These are phyloP conservation scores for Rhynchospora tenuis DNA, from an alignment of 176 grass and related monocot species.

Conservation along the genomic window DNA sequence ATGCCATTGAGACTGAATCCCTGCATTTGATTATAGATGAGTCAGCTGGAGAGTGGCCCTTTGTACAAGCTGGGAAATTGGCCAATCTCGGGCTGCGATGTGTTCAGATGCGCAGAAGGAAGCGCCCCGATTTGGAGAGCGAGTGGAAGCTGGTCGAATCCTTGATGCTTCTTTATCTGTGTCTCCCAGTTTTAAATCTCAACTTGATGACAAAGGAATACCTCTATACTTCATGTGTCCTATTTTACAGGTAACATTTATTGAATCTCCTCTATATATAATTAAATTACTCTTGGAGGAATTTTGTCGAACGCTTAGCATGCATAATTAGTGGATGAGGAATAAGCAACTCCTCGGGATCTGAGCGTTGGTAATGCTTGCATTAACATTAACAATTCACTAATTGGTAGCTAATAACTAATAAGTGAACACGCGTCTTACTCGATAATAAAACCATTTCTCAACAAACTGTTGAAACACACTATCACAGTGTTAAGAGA, in stretches of 20 bases:
- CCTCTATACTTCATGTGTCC: slow-evolving; percentile 69
- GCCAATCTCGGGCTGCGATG: slow-evolving; percentile 36
- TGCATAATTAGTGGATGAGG: background rate
- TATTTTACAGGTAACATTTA: slow-evolving; percentile 51
- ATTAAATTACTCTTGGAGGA: background rate
- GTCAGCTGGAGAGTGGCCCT: slow-evolving; percentile 51
- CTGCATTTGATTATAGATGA: slow-evolving; percentile 30
- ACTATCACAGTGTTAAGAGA: background rate
- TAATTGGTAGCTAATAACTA: background rate
- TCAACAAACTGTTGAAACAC: background rate
- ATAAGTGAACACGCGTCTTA: background rate
- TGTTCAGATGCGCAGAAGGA: slow-evolving; percentile 17
- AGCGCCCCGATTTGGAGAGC: slow-evolving; percentile 16
- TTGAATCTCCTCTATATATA: background rate
- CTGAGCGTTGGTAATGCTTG: background rate
- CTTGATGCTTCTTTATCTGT: slow-evolving; percentile 24
- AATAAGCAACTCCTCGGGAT: background rate
- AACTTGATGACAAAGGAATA: background rate
- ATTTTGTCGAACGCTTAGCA: background rate
- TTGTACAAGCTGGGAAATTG: slow-evolving; percentile 40
- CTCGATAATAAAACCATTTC: background rate
- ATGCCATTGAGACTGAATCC: slow-evolving; percentile 27
- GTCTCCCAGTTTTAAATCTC: background rate
- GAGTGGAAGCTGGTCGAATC: slow-evolving; percentile 33
- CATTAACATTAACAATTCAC: background rate